Conservation (phyloP, 768 basidiomycete species). For the Kondoa malvinella region DNA sequence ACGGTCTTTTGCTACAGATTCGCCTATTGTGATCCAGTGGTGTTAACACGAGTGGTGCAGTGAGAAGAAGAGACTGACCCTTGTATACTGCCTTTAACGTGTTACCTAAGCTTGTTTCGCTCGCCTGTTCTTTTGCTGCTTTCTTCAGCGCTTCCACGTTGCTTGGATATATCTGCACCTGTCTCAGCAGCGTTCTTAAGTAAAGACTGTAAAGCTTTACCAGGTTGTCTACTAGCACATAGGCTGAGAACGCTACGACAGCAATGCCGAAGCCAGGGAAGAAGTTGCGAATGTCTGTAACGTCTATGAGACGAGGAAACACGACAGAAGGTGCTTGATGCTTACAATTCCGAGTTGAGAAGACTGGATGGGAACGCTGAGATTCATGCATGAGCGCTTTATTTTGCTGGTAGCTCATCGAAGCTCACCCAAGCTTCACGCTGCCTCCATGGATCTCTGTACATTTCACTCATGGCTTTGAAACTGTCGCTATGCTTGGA, state of each 20-base stretch:
- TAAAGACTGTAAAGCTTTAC: no score
- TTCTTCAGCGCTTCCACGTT: neutral
- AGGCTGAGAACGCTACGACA: slow-evolving; percentile 74
- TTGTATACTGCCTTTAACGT: neutral
- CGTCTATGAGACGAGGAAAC: slow-evolving; percentile 60
- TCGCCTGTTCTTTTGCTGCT: neutral
- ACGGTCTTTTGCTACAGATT: neutral
- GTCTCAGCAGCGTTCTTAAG: no score
- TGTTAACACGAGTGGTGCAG: no score
- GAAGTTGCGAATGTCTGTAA: slow-evolving; percentile 60
- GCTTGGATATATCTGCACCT: no score
- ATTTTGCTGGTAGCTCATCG: no score
- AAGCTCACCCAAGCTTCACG: slow-evolving; percentile 28
- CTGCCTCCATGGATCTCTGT: slow-evolving; percentile 11
- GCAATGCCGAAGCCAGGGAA: slow-evolving; percentile 94
- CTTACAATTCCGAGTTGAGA: slow-evolving; percentile 13
- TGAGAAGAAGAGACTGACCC: no score
- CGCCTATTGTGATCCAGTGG: neutral
- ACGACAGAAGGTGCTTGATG: no score
- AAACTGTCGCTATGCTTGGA: no score
- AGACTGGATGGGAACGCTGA: slow-evolving; percentile 12
- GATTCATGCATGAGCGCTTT: neutral
- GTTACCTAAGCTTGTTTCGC: neutral
- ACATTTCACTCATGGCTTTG: neutral
- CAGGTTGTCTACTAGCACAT: slow-evolving; percentile 66